phyloP scores from a whole-genome alignment of 768 basidiomycete genomes.

The Rhizopogon vinicolor region DNA sequence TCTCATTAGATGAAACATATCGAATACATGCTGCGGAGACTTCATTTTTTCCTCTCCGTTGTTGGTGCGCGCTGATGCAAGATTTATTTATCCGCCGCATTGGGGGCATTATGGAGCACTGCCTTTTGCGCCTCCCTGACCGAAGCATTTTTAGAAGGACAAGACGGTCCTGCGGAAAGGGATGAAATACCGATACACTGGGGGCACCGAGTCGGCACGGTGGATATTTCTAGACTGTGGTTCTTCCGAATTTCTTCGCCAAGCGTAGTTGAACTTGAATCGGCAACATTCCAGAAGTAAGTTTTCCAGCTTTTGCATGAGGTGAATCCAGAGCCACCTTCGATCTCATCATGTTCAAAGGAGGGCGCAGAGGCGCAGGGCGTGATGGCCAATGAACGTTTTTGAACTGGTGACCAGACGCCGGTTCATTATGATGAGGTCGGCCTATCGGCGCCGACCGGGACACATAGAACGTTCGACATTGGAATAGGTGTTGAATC shows the following conservation, averaged over 20 bases:
- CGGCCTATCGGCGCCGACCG: no score
- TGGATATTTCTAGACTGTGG: neutral
- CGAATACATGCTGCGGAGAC: no score
- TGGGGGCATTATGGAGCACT: slow-evolving; percentile 26
- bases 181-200: neutral
- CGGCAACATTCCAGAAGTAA: neutral
- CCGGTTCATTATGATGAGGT: no score
- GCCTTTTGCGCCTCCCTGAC: slow-evolving; percentile 9
- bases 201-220: neutral
- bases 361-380: neutral
- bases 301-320: neutral
- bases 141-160: neutral
- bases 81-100: slow-evolving; percentile 34
- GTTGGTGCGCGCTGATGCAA: no score
- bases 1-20: neutral
- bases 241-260: no score
- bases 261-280: neutral
- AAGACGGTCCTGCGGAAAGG: neutral
- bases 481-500: no score
- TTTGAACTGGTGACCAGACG: neutral
- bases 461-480: no score
- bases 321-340: neutral
- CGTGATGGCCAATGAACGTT: neutral
- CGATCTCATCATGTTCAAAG: neutral
- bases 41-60: no score